Evolutionary conservation across 108 stramenopile species (phyloP), one percentile per base, ranked within the genome.

Genomic region (Nannochloropsis oceanica): DNA sequence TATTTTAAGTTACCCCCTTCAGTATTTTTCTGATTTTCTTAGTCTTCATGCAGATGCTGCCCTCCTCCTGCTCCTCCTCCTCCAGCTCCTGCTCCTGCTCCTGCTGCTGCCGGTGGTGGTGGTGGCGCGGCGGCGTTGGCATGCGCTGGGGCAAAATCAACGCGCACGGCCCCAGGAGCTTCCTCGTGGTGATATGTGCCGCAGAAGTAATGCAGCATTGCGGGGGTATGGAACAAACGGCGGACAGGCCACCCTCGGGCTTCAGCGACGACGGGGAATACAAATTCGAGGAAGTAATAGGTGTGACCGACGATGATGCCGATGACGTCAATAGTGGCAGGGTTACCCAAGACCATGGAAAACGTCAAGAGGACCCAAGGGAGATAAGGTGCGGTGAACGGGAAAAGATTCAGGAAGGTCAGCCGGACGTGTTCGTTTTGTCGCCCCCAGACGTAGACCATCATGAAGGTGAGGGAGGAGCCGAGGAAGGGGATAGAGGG

Each of bases 231-330:
- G 11, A 89, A 34, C 22, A 73, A 44, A 10, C 85, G 82, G 24
- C 73, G 26, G 34, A 44, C 25, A 14, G 44, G 83, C 96, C 96
- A 99, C 26, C 95, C 96, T 26, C 98, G 92, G 44, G 97, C 91
- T 43, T 94, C 92, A 0, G 97, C 97, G 26, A 98, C 88, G 24
- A 92, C 95, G 11, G 97, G 97, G 89, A 93, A 98, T 11, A 99
- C 96, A 84, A 95, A 97, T 81, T 97, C 96, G 81, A 96, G 92
- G 91, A 96, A 99, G 91, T 95, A 99, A 88, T 97, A 99, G 0
- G 92, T 87, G 92, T 99, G 99, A 11, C 99, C 99, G 22, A 97
- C 98, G 79, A 90, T 89, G 84, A 99, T 98, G 25, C 99, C 99
- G 86, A 99, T 94, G 50, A 94, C 84, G 86, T 95, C 94, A 80